Base-by-base conservation (phyloP, 2,329 filamentous ascomycete genomes). In the Aspergillaceae sp. region DNA sequence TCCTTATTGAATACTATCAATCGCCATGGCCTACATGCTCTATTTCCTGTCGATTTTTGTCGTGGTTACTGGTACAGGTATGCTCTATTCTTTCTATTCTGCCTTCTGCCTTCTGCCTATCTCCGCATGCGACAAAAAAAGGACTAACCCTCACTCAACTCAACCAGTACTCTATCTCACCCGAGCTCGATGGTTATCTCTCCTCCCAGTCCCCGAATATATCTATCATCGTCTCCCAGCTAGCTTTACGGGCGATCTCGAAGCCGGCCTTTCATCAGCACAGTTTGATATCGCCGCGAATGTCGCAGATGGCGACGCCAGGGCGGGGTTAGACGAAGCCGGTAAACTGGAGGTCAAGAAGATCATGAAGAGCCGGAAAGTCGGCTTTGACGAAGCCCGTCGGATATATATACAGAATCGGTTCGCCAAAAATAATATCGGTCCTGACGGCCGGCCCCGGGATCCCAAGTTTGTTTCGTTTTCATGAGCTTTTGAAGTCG, bases 381-480 rank as follows among this genome's bases (percentile, higher is more conserved):
- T 97, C 53, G 79, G 76, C 50, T 98, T 98, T 64, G 91, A 98
- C 69, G 88, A 96, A 71, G 92, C 91, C 35, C 78, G 92, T 56
- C 78, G 87, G 58, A 77, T 88, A 40, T 94, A 86, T 64, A 92
- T 89, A 70, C 86, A 96, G 71, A 81, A 86, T 58, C 76, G 83
- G 48, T 95, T 98, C 70, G 82, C 81, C 63, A 88, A 83, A 63
- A 87, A 94, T 59, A 86, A 87, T 43, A 96, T 98, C 63, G 88
- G 83, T 1, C 77, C 86, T 4, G 92, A 98, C 67, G 92, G 92
- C 4, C 72, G 83, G 57, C 92, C 92, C 51, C 78, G 82, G 63
- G 91, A 97, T 72, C 89, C 90, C 51, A 96, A 96, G 73, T 94
- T 95, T 63, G 89, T 97, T 49, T 94, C 87, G 63, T 97, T 97